Evolutionary conservation across 2,329 filamentous ascomycete species (phyloP).

Genomic region (Ophiostoma perfectum): DNA sequence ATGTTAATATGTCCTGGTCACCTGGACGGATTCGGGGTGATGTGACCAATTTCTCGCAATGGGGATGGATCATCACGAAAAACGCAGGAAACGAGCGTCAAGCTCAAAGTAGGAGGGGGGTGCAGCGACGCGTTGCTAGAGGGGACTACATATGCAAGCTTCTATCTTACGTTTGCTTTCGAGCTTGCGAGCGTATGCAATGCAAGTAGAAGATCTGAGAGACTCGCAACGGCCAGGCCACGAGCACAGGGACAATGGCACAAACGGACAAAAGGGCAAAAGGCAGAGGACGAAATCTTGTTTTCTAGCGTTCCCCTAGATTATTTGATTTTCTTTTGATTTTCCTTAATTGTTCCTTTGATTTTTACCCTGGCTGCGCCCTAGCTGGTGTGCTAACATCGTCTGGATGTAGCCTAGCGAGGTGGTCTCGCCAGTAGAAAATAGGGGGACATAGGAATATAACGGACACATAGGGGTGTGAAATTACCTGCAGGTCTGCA

Average conservation of each 20-base stretch:
- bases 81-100: not conserved
- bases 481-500: not conserved
- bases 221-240: no score
- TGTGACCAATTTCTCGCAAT: not conserved
- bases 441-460: not conserved
- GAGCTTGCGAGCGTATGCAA: not conserved
- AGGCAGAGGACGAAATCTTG: not conserved
- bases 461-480: not conserved
- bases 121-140: not conserved
- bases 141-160: not conserved
- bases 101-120: not conserved
- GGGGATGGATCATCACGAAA: not conserved
- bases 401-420: slow-evolving; percentile 11
- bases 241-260: no score
- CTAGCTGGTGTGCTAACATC: not conserved
- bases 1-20: not conserved
- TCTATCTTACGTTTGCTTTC: not conserved
- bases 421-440: not conserved
- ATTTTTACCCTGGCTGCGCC: not conserved
- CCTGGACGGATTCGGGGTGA: not conserved
- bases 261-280: not conserved
- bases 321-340: not conserved
- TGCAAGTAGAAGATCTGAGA: not conserved
- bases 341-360: not conserved
- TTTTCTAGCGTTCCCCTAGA: not conserved